phyloP scores from a whole-genome alignment of 2,329 filamentous ascomycete species.

The Neonectria sp. region DNA sequence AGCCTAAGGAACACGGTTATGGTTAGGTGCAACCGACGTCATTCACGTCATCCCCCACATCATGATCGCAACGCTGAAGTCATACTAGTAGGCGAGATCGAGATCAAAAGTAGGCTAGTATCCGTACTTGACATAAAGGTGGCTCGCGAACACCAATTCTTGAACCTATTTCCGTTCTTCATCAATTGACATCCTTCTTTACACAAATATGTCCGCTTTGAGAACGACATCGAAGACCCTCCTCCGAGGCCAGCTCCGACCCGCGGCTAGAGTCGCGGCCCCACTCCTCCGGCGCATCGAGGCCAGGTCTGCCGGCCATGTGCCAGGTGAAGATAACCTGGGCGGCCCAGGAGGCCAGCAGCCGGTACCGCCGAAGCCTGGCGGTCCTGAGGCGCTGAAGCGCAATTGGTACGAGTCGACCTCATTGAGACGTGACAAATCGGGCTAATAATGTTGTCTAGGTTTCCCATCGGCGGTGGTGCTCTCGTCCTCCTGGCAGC shows the following conservation, averaged over 20 bases:
- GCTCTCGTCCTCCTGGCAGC: slow-evolving; percentile 46
- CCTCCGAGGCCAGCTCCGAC: slow-evolving; percentile 37
- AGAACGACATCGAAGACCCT: slow-evolving; percentile 32
- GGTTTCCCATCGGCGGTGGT: slow-evolving; percentile 49
- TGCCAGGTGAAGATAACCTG: slow-evolving; percentile 42
- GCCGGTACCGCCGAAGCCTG: slow-evolving; percentile 44
- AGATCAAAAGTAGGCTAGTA: not conserved
- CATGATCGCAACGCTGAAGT: slow-evolving; percentile 1
- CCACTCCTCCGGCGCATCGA: slow-evolving; percentile 42
- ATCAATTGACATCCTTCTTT: not conserved
- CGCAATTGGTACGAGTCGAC: slow-evolving; percentile 52
- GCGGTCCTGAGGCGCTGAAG: slow-evolving; percentile 48
- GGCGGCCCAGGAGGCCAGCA: slow-evolving; percentile 55
- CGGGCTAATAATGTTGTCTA: slow-evolving; percentile 23
- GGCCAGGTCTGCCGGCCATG: slow-evolving; percentile 29
- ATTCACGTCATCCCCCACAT: slow-evolving; percentile 28
- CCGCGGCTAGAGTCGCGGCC: slow-evolving; percentile 36
- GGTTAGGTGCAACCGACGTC: slow-evolving; percentile 16
- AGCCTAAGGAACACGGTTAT: not conserved
- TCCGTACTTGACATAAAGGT: not conserved
- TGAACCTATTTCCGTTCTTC: not conserved
- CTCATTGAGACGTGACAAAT: not conserved
- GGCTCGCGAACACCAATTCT: not conserved
- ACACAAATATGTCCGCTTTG: slow-evolving; percentile 25
- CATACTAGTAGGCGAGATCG: slow-evolving; percentile 1